phyloP scores from a whole-genome alignment of 2,329 filamentous ascomycete genomes.

The Hymenoscyphus salicellus region DNA sequence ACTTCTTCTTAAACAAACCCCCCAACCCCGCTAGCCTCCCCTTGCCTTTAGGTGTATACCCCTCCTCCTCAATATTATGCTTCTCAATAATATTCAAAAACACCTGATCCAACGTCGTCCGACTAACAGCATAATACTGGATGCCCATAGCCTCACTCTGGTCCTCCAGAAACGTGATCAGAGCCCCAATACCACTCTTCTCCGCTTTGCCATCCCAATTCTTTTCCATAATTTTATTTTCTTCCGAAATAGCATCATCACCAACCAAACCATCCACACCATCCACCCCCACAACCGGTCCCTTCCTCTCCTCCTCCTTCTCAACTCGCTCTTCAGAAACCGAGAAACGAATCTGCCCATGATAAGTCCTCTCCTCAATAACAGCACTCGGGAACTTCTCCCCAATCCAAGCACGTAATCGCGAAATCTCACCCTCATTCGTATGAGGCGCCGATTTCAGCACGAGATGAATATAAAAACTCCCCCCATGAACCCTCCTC shows the following conservation, averaged over 20 bases:
- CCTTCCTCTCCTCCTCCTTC: neutral
- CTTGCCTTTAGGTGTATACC: constrained; percentile 39
- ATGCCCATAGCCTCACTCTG: constrained; percentile 66
- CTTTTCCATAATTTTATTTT: neutral
- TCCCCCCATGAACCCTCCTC: constrained; percentile 71
- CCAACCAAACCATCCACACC: too few relatives aligned
- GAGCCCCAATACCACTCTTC: neutral
- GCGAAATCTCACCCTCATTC: constrained; percentile 62
- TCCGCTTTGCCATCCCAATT: neutral
- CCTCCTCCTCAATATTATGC: constrained; percentile 76
- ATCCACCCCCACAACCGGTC: neutral
- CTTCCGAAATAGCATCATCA: neutral
- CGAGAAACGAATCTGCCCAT: constrained; percentile 84
- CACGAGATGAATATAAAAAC: constrained; percentile 78
- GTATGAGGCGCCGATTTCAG: constrained; percentile 73
- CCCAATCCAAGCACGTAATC: constrained; percentile 64
- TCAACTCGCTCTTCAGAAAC: constrained; percentile 55
- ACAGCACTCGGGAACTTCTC: constrained; percentile 59
- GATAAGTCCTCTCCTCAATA: constrained; percentile 72
- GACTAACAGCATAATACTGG: constrained; percentile 82
- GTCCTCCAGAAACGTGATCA: constrained; percentile 44
- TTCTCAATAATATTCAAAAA: constrained; percentile 81
- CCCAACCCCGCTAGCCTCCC: neutral
- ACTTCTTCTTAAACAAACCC: neutral
- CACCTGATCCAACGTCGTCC: constrained; percentile 86